These are phyloP conservation scores for Eutrema japonicum DNA, from an alignment of 345 rosid species.

Conservation along the genomic window DNA sequence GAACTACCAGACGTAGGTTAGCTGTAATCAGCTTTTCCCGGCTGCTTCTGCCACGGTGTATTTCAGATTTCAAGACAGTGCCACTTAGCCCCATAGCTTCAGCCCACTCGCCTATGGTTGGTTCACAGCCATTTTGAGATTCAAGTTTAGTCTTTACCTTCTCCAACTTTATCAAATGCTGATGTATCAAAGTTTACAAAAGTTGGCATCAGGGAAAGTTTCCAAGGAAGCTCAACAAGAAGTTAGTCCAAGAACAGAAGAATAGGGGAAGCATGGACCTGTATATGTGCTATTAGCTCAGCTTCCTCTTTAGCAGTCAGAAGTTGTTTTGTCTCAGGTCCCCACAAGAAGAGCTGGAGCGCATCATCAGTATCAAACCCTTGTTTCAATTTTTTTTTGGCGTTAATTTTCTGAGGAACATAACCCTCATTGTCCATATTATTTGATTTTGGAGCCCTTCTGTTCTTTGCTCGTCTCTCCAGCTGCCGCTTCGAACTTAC, in stretches of 20 bases:
- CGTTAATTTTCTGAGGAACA: conserved; percentile 45
- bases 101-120: conserved; percentile 82
- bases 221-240: conserved; percentile 13
- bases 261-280: conserved; percentile 50
- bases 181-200: conserved; percentile 36
- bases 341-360: conserved; percentile 75
- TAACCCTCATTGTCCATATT: conserved; percentile 45
- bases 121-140: conserved; percentile 75
- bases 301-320: conserved; percentile 76
- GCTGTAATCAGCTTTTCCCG: conserved; percentile 71
- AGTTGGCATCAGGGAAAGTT: conserved; percentile 16
- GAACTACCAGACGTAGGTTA: conserved; percentile 83
- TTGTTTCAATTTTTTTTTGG: conserved; percentile 52
- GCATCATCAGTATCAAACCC: conserved; percentile 64
- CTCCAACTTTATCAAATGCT: conserved; percentile 69
- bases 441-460: conserved; percentile 52
- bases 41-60: conserved; percentile 66
- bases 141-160: conserved; percentile 66
- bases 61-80: conserved; percentile 60
- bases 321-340: conserved; percentile 79
- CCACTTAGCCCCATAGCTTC: conserved; percentile 65
- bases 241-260: conserved; percentile 14
- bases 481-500: conserved; percentile 66
- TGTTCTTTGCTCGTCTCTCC: conserved; percentile 65
- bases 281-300: conserved; percentile 67